Percentiles rank a stretch among this genome's conserved stretches.
These are phyloP conservation scores for Fomitopsis schrenkii DNA, from an alignment of 1,284 basidiomycete species.

Conservation along the genomic window DNA sequence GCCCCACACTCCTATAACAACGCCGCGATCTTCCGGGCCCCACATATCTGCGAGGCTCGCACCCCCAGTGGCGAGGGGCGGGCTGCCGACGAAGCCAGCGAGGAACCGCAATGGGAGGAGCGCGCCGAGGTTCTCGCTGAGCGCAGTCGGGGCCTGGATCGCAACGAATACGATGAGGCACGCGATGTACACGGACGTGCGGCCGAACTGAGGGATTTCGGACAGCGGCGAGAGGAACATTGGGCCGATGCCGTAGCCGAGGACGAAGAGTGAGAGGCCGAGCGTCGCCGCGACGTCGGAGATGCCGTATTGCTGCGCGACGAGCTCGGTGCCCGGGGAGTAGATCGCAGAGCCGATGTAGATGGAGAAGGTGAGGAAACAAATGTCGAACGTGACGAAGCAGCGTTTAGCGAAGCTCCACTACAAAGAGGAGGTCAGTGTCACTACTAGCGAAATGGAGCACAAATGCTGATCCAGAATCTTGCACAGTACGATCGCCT, in stretches of 20 bases:
- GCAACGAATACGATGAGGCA: conserved; percentile 51
- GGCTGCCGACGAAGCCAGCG: conserved; percentile 48
- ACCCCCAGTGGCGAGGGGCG: conserved; percentile 31
- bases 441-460: too few species aligned
- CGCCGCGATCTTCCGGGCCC: conserved; percentile 48
- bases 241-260: conserved; percentile 34
- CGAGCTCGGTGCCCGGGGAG: conserved; percentile 39
- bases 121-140: conserved; percentile 48
- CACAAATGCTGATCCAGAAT: background rate
- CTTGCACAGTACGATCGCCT: background rate
- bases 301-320: conserved; percentile 45
- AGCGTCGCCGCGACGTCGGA: conserved; percentile 37
- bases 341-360: conserved; percentile 34
- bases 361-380: conserved; percentile 58
- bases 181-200: conserved; percentile 48
- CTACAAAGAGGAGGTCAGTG: background rate
- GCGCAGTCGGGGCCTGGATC: conserved; percentile 55
- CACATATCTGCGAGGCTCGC: conserved; percentile 39
- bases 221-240: conserved; percentile 50
- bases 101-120: conserved; percentile 64
- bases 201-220: conserved; percentile 39
- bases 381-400: conserved; percentile 49
- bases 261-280: conserved; percentile 34
- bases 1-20: conserved; percentile 54
- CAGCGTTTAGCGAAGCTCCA: conserved; percentile 14